A percentile compares a stretch with the other conserved stretches of the same genome.
Conservation (phyloP, 2,329 filamentous ascomycete genomes). For the Aspergillus novofumigatus region DNA sequence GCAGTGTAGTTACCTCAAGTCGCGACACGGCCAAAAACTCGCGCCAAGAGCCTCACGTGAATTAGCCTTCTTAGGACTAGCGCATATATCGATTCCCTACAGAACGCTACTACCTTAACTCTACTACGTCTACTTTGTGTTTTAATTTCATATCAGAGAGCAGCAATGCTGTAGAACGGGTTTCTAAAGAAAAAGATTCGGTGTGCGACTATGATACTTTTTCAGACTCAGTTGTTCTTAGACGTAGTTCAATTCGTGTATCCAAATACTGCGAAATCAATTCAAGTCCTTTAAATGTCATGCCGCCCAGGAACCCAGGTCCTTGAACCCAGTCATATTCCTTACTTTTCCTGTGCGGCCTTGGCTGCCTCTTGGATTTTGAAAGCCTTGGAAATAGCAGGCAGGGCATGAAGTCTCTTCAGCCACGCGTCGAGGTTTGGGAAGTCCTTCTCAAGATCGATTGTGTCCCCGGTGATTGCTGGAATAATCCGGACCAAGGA, state of each 20-base stretch:
- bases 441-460: slow-evolving; percentile 29
- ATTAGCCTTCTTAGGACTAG: slow-evolving; percentile 17
- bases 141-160: not conserved
- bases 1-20: slow-evolving; percentile 22
- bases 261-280: not conserved
- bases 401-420: slow-evolving; percentile 22
- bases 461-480: slow-evolving; percentile 2
- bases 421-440: slow-evolving; percentile 29
- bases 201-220: not conserved
- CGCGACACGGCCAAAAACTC: slow-evolving; percentile 35
- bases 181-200: not conserved
- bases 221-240: no score
- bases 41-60: slow-evolving; percentile 25
- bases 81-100: not conserved
- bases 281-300: not conserved
- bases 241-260: not conserved
- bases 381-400: slow-evolving; percentile 21
- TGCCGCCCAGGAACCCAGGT: not conserved
- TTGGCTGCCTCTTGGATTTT: slow-evolving; percentile 5
- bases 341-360: not conserved
- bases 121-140: not conserved
- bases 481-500: slow-evolving; percentile 28
- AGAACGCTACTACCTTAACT: not conserved
- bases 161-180: not conserved
- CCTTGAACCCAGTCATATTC: not conserved